Base-by-base conservation (phyloP, 768 basidiomycete genomes). In the Cyclocybe aegerita region DNA sequence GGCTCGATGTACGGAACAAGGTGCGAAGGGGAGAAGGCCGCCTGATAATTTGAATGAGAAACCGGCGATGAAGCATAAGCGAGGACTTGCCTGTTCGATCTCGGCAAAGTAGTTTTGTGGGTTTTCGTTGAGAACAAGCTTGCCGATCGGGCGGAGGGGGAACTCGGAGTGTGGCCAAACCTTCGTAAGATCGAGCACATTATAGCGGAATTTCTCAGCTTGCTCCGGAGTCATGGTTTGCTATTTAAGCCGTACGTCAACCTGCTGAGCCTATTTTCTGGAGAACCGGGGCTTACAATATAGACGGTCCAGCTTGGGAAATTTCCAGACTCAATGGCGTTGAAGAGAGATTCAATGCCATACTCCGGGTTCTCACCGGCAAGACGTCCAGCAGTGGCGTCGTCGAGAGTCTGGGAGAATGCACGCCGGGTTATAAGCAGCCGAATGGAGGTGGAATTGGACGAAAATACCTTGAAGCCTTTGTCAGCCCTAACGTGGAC, bases 191-290 rank as follows among this genome's bases (percentile, higher is more conserved):
- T 95, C 93, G 55, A 93, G 82, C 49, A 95, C 77, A 70, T 93
- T 96, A 82, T 91, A 90, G 41, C 86, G 84, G 82, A 89, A 92
- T 35, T 79, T 78, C 75, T 95, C 90, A 10, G 94, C 95, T 75
- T 98, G 88, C 64, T 90, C 80, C 1, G 87, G 76, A 0, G 93
- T 93, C 93, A 97, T 96, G 11, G 86, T 92, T 88, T 98, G 95
- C 75, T 88, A 60, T 49, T 52, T 16, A 38, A 16, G 15, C 49
- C 38, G 46, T 54, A 9, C 46, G 48, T 52, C 46, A 39, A 7
- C 35, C 8, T 12, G 46, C 43, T 16, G n/a, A 16, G 47, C 11
- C 14, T 12, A 14, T 36, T 32, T 32, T 35, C 11, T 36, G 6
- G 14, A 15, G 23, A 31, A 7, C 7, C 29, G 7, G 33, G 10